Conservation (phyloP, 129 eudicot genomes). For the Helianthus tuberosus region DNA sequence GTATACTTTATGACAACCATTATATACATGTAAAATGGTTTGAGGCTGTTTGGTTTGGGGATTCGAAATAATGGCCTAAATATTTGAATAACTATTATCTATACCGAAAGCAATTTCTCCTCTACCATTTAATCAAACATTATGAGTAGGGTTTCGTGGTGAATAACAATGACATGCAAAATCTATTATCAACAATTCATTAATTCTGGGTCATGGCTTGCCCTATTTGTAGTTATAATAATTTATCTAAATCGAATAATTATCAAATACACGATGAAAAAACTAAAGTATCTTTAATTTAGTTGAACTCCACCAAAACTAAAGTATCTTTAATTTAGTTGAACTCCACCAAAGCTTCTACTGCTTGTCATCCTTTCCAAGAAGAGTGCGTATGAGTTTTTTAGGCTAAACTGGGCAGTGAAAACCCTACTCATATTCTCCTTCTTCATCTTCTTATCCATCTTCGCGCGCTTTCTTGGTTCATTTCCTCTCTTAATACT, state of each 20-base stretch:
- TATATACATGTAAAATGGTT: too few relatives aligned
- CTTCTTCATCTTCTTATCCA: constrained; percentile 37
- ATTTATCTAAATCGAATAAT: neutral
- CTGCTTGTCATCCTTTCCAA: constrained; percentile 56
- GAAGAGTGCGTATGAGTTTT: constrained; percentile 61
- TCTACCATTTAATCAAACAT: too few relatives aligned
- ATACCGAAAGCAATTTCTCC: too few relatives aligned
- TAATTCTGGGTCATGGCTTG: neutral
- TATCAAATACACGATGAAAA: neutral
- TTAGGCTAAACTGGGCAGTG: constrained; percentile 48
- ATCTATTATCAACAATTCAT: too few relatives aligned
- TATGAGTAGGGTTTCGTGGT: too few relatives aligned
- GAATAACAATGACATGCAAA: too few relatives aligned
- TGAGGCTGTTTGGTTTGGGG: too few relatives aligned
- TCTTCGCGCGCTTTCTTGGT: constrained; percentile 19
- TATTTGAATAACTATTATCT: too few relatives aligned
- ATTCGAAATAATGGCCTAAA: too few relatives aligned
- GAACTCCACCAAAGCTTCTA: constrained; percentile 55
- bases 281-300: constrained; percentile 17
- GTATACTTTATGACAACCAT: too few relatives aligned
- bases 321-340: constrained; percentile 28
- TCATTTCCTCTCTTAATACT: constrained; percentile 18
- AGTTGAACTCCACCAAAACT: constrained; percentile 50
- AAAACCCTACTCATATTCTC: constrained; percentile 42
- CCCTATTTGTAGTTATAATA: neutral